These are phyloP conservation scores for Exidia glandulosa DNA, from an alignment of 768 basidiomycete species.

Conservation along the genomic window DNA sequence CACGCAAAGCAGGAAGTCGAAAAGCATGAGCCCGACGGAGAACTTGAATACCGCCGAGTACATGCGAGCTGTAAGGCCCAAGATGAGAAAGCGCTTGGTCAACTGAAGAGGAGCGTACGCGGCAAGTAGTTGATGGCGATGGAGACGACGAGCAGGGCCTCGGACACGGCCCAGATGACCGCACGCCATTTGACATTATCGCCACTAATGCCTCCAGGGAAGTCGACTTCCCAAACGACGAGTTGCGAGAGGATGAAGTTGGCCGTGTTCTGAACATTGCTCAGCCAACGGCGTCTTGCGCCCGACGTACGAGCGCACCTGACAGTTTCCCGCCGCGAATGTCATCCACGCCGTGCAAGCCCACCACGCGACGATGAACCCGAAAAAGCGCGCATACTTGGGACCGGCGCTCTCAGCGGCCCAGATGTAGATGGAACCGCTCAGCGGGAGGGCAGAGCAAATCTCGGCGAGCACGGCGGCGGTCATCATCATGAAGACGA, in stretches of 20 bases:
- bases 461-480: slow-evolving; percentile 82
- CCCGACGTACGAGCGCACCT: slow-evolving; percentile 49
- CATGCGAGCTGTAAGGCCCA: slow-evolving; percentile 14
- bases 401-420: slow-evolving; percentile 86
- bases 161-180: slow-evolving; percentile 74
- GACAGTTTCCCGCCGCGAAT: slow-evolving; percentile 79
- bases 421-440: slow-evolving; percentile 92
- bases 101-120: slow-evolving; percentile 29
- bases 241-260: slow-evolving; percentile 85
- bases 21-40: slow-evolving; percentile 60
- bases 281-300: too few relatives aligned
- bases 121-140: slow-evolving; percentile 82
- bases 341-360: slow-evolving; percentile 94
- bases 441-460: slow-evolving; percentile 77
- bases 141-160: slow-evolving; percentile 55
- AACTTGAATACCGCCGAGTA: slow-evolving; percentile 74
- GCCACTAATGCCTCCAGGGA: slow-evolving; percentile 65
- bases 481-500: slow-evolving; percentile 81
- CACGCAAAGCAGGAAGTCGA: slow-evolving; percentile 79
- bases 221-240: slow-evolving; percentile 66
- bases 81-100: background rate
- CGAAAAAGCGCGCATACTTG: slow-evolving; percentile 76
- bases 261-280: slow-evolving; percentile 52
- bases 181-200: slow-evolving; percentile 78
- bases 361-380: slow-evolving; percentile 91